Evolutionary conservation across 805 yeast genomes (phyloP).

Genomic region (Ogataea wickerhamii): DNA sequence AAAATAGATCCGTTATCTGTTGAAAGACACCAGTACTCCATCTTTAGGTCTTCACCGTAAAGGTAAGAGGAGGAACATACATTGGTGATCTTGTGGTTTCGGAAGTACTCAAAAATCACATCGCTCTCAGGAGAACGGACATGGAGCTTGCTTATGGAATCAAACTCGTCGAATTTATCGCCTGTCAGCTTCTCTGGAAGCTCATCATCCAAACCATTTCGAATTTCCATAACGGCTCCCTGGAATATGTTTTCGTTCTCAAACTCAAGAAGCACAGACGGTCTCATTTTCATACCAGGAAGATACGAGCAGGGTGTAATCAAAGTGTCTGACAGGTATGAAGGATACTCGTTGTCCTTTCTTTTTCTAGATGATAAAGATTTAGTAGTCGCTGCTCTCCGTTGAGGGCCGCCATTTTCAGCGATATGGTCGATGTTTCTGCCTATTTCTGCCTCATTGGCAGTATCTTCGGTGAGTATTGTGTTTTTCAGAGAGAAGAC

Average conservation of each 20-base stretch:
- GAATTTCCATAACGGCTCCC: conserved; percentile 18
- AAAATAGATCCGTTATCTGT: conserved; percentile 58
- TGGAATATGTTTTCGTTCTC: conserved; percentile 6
- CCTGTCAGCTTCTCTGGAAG: conserved; percentile 15
- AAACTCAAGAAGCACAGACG: conserved; percentile 29
- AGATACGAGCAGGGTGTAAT: conserved; percentile 27
- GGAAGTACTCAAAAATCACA: conserved; percentile 39
- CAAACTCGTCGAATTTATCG: conserved; percentile 34
- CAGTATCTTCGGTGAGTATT: conserved; percentile 26
- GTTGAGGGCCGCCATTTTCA: conserved; percentile 29
- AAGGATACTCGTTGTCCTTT: conserved; percentile 33
- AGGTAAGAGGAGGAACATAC: conserved; percentile 27
- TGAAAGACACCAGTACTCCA: conserved; percentile 52
- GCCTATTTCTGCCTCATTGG: conserved; percentile 32
- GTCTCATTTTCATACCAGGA: conserved; percentile 28
- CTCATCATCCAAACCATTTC: conserved; percentile 34
- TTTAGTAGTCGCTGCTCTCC: conserved; percentile 32
- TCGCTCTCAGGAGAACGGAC: conserved; percentile 23
- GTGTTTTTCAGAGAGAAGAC: conserved; percentile 54
- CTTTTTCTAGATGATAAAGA: conserved; percentile 32
- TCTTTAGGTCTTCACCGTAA: conserved; percentile 40
- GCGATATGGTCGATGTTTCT: conserved; percentile 46
- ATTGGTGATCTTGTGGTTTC: conserved; percentile 38
- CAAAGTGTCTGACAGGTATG: conserved; percentile 23
- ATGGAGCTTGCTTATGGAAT: conserved; percentile 29